A percentile compares a stretch with the other conserved stretches of the same genome.
These are phyloP conservation scores for Acacia concinna DNA, from an alignment of 331 rosid genomes.

Conservation along the genomic window DNA sequence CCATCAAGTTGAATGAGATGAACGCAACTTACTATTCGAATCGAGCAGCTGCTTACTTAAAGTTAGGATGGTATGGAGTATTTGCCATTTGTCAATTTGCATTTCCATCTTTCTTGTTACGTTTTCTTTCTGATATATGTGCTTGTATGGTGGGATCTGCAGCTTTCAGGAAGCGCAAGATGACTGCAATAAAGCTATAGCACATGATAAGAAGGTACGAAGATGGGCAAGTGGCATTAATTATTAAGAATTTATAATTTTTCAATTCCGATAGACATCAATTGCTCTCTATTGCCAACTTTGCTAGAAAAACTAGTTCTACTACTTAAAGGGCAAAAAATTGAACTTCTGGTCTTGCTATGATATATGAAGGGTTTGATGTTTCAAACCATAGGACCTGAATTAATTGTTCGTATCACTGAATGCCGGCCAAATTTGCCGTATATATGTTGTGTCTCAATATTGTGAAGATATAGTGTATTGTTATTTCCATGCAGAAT, in stretches of 20 bases:
- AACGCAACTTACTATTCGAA: constrained; percentile 66
- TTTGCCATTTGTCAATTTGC: not conserved
- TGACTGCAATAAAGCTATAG: constrained; percentile 58
- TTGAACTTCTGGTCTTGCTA: not conserved
- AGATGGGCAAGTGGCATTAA: not conserved
- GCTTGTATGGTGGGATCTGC: constrained; percentile 16
- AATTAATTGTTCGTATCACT: not conserved
- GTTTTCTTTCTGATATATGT: constrained; percentile 15
- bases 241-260: constrained; percentile 6
- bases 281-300: not conserved
- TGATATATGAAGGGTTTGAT: not conserved
- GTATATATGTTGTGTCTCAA: not conserved
- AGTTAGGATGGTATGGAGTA: constrained; percentile 67
- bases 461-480: not conserved
- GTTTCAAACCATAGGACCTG: constrained; percentile 1
- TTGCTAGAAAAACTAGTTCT: not conserved
- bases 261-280: not conserved
- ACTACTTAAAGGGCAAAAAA: not conserved
- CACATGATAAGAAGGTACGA: constrained; percentile 62
- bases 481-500: constrained; percentile 42
- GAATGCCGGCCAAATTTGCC: not conserved
- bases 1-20: constrained; percentile 55
- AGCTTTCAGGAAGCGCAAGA: constrained; percentile 72
- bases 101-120: not conserved
- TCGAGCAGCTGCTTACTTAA: constrained; percentile 73